Conservation (phyloP, 352 stramenopile genomes). For the Phytophthora meadii region DNA sequence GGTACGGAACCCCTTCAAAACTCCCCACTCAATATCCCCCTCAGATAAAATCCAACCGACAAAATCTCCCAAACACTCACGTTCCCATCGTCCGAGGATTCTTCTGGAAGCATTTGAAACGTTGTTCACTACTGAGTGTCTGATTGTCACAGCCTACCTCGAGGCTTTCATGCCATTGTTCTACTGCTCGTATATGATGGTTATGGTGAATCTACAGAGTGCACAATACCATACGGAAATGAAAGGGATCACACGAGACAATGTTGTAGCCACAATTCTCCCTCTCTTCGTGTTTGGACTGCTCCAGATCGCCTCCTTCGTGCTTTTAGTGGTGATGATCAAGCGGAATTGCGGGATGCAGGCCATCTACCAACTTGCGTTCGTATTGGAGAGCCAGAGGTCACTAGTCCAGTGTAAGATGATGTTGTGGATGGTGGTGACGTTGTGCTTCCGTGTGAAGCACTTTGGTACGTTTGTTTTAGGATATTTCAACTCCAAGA, state of each 20-base stretch:
- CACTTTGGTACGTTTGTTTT: slow-evolving; percentile 9
- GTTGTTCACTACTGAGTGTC: slow-evolving; percentile 15
- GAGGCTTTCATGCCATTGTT: slow-evolving; percentile 17
- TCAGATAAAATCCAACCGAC: neutral
- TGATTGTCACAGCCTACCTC: slow-evolving; percentile 11
- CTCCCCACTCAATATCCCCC: neutral
- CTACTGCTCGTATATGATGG: slow-evolving; percentile 10
- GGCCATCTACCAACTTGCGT: slow-evolving; percentile 1
- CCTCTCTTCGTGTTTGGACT: slow-evolving; percentile 8
- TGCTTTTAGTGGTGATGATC: slow-evolving; percentile 2
- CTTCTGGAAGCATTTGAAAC: slow-evolving; percentile 25
- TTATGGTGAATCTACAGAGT: slow-evolving; percentile 9
- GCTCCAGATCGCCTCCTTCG: slow-evolving; percentile 4
- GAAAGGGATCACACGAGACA: slow-evolving; percentile 4
- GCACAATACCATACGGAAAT: slow-evolving; percentile 14
- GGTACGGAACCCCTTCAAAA: neutral
- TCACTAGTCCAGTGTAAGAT: slow-evolving; percentile 16
- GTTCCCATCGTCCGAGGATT: slow-evolving; percentile 5
- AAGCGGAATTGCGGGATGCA: neutral
- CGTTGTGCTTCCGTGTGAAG: slow-evolving; percentile 10
- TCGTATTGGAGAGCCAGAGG: slow-evolving; percentile 11
- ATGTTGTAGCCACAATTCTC: neutral
- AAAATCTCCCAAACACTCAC: neutral
- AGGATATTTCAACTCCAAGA: neutral
- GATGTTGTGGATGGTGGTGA: slow-evolving; percentile 8